Evolutionary conservation across 164 flowering plant species (phyloP).

Genomic region (Magnolia officinalis): DNA sequence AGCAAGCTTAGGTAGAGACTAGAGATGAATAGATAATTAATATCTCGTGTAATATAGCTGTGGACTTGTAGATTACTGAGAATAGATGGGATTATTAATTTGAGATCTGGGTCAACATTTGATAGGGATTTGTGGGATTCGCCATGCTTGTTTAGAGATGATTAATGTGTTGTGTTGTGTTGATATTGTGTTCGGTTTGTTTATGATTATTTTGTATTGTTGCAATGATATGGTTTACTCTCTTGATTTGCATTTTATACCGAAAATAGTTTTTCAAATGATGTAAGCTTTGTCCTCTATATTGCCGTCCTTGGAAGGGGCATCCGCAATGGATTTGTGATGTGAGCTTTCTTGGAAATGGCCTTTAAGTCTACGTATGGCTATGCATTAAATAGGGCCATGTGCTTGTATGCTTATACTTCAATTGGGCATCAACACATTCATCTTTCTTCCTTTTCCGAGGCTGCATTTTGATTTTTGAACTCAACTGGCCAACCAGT

Average conservation of each 20-base stretch:
- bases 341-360: neutral
- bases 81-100: too few relatives aligned
- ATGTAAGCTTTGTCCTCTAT: neutral
- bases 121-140: neutral
- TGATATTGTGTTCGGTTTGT: neutral
- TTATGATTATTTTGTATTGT: too few relatives aligned
- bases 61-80: too few relatives aligned
- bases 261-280: neutral
- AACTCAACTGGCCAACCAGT: neutral
- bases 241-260: neutral
- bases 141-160: neutral
- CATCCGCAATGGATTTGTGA: neutral
- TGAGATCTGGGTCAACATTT: neutral
- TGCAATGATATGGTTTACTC: neutral
- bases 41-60: too few relatives aligned
- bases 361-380: neutral
- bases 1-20: neutral
- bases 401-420: neutral
- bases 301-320: neutral
- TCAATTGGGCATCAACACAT: neutral
- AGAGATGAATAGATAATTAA: neutral
- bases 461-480: neutral
- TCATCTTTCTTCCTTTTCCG: neutral
- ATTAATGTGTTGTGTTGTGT: neutral
- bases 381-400: neutral